These are phyloP conservation scores for Trematosphaeria pertusa DNA, from an alignment of 2,329 filamentous ascomycete species.

Conservation along the genomic window DNA sequence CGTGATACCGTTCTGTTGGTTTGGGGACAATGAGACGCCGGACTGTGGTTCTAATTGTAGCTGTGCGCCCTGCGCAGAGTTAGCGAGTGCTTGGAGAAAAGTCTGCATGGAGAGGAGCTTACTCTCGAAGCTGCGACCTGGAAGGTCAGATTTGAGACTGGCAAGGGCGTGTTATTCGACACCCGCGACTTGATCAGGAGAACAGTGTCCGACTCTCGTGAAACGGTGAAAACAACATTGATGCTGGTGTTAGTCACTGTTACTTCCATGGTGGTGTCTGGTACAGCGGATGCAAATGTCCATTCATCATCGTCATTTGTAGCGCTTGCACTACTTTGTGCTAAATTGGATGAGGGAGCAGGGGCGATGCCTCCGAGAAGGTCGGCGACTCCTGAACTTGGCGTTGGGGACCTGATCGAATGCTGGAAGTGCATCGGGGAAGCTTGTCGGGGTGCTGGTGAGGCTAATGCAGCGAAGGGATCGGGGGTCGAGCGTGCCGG, in stretches of 20 bases:
- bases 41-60: slow-evolving; percentile 86
- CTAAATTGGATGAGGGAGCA: slow-evolving; percentile 32
- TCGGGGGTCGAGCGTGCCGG: slow-evolving; percentile 54
- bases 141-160: slow-evolving; percentile 82
- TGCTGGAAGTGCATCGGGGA: slow-evolving; percentile 59
- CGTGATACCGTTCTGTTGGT: slow-evolving; percentile 77
- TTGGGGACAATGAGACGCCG: slow-evolving; percentile 74
- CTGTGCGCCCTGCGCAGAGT: slow-evolving; percentile 70
- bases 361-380: slow-evolving; percentile 44
- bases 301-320: slow-evolving; percentile 95
- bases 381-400: slow-evolving; percentile 40
- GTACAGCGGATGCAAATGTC: slow-evolving; percentile 88
- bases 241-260: slow-evolving; percentile 74
- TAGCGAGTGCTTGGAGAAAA: no score
- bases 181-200: slow-evolving; percentile 80
- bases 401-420: slow-evolving; percentile 46
- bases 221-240: slow-evolving; percentile 75
- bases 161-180: slow-evolving; percentile 77
- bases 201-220: slow-evolving; percentile 62
- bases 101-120: no score
- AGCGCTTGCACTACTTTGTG: slow-evolving; percentile 37
- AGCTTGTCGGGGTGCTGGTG: slow-evolving; percentile 58
- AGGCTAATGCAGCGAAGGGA: slow-evolving; percentile 67
- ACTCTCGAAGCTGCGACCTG: slow-evolving; percentile 95
- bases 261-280: slow-evolving; percentile 70